These are phyloP conservation scores for Serendipita sp. DNA, from an alignment of 768 basidiomycete genomes.

Conservation along the genomic window DNA sequence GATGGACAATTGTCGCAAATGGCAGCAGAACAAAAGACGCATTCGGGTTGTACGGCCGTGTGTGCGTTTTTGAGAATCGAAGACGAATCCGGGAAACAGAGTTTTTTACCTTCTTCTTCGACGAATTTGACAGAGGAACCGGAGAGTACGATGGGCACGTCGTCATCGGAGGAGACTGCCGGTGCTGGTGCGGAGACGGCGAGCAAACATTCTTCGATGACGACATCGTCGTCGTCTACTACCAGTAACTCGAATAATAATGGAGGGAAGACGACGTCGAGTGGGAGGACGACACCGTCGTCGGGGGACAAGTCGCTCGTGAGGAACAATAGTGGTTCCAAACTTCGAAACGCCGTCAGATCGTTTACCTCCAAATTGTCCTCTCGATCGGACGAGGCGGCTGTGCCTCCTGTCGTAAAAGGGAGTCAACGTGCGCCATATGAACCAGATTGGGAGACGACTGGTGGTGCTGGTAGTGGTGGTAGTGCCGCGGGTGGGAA, in stretches of 20 bases:
- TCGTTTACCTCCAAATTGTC: not conserved
- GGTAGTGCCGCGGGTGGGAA: not conserved
- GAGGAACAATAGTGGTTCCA: not conserved
- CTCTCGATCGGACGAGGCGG: not conserved
- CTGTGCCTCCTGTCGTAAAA: not conserved
- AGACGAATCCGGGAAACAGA: conserved; percentile 55
- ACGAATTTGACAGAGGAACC: no score
- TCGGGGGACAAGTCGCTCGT: not conserved
- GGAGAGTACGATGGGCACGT: not conserved
- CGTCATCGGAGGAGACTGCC: not conserved
- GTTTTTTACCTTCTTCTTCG: conserved; percentile 25
- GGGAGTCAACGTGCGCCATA: not conserved
- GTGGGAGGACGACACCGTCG: not conserved
- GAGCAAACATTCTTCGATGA: conserved; percentile 9
- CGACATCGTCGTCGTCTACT: no score
- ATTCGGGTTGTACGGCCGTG: conserved; percentile 94
- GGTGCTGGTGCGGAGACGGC: no score
- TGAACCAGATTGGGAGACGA: conserved; percentile 9
- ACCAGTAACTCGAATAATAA: no score
- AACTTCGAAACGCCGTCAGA: not conserved
- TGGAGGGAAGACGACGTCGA: not conserved
- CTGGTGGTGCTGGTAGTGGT: not conserved
- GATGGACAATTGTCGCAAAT: conserved; percentile 70
- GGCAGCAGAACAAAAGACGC: conserved; percentile 81
- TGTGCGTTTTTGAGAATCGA: conserved; percentile 90